Percentiles rank a stretch among this genome's conserved stretches.
phyloP scores from a whole-genome alignment of 805 yeast genomes.

The Grigorovia transvaalensis region DNA sequence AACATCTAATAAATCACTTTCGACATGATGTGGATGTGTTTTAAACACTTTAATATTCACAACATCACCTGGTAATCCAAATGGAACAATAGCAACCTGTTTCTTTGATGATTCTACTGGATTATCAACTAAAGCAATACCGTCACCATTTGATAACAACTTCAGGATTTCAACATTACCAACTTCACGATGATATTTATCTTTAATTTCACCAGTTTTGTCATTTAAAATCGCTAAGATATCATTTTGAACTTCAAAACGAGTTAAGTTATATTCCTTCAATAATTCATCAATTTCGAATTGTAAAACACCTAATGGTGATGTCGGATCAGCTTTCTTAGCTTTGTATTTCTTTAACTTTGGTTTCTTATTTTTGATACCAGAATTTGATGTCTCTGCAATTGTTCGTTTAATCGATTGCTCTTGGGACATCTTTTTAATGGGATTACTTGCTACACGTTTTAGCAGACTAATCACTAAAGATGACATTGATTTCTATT shows the following conservation, averaged over 20 bases:
- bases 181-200: constrained; percentile 49
- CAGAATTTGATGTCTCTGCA: background rate
- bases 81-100: constrained; percentile 75
- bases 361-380: constrained; percentile 22
- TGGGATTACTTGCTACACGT: background rate
- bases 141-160: constrained; percentile 78
- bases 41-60: constrained; percentile 64
- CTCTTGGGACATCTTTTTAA: background rate
- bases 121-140: constrained; percentile 58
- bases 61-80: constrained; percentile 77
- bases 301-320: constrained; percentile 71
- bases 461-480: background rate
- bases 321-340: constrained; percentile 60
- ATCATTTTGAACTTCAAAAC: constrained; percentile 50
- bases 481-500: background rate
- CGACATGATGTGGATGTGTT: constrained; percentile 65
- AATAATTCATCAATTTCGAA: constrained; percentile 59
- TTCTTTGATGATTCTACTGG: constrained; percentile 38
- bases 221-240: constrained; percentile 57
- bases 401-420: constrained; percentile 1
- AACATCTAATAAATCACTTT: constrained; percentile 59
- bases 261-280: constrained; percentile 31
- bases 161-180: constrained; percentile 45
- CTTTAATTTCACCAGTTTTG: constrained; percentile 28
- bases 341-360: constrained; percentile 46